phyloP scores from a whole-genome alignment of 1,284 basidiomycete species.

The Polyporus tsugae region DNA sequence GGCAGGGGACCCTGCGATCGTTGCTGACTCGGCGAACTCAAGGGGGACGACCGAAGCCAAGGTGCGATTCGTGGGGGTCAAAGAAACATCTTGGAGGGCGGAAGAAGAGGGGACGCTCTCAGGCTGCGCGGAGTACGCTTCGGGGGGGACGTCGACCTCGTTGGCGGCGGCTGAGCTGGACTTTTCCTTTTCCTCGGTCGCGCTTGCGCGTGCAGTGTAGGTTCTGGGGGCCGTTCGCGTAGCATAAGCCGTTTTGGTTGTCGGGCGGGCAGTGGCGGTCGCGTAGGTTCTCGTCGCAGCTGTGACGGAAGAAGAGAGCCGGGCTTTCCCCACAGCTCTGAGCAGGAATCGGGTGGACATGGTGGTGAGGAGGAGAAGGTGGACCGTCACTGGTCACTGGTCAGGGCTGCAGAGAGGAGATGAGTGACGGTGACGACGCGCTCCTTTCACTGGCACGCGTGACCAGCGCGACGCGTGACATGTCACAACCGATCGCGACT shows the following conservation, averaged over 20 bases:
- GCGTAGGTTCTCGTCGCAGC: conserved; percentile 30
- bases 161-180: conserved; percentile 27
- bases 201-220: conserved; percentile 8
- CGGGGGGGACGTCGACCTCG: conserved; percentile 32
- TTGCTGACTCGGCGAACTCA: conserved; percentile 21
- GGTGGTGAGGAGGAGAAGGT: conserved; percentile 4
- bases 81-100: conserved; percentile 15
- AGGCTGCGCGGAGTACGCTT: conserved; percentile 25
- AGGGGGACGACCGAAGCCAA: conserved; percentile 12
- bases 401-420: not conserved
- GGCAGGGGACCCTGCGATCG: conserved; percentile 20
- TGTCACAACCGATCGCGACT: conserved; percentile 19
- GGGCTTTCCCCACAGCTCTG: conserved; percentile 15
- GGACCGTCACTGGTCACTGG: not conserved
- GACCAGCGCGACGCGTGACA: conserved; percentile 29
- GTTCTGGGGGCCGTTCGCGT: not conserved
- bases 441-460: conserved; percentile 15
- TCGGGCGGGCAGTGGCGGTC: conserved; percentile 15
- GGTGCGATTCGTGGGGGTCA: not conserved
- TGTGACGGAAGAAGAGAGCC: conserved; percentile 5
- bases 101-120: conserved; percentile 42
- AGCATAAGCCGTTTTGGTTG: not conserved
- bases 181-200: conserved; percentile 13
- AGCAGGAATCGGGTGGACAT: conserved; percentile 26
- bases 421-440: conserved; percentile 16